phyloP scores from a whole-genome alignment of 371 early-diverging fungal genomes.

The Rhizopus arrhizus region DNA sequence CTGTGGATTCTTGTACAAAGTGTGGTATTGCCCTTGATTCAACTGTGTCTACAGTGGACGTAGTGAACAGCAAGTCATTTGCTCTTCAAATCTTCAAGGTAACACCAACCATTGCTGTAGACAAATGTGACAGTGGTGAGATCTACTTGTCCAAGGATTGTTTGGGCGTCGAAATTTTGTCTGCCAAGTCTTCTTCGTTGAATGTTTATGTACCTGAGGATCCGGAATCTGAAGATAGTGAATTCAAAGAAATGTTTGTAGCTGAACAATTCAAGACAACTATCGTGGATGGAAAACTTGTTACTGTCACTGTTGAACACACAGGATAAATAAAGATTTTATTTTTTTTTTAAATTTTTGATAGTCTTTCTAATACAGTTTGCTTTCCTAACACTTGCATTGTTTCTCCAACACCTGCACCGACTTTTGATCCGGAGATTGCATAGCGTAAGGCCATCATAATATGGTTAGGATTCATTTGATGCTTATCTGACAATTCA shows the following conservation, averaged over 20 bases:
- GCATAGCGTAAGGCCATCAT: constrained; percentile 69
- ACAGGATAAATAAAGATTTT: constrained; percentile 39
- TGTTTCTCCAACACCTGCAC: constrained; percentile 65
- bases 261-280: constrained; percentile 93
- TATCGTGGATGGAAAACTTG: constrained; percentile 75
- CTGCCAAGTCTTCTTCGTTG: constrained; percentile 87
- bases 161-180: constrained; percentile 81
- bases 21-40: constrained; percentile 84
- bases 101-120: constrained; percentile 85
- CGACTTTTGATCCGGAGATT: constrained; percentile 66
- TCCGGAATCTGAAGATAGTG: constrained; percentile 70
- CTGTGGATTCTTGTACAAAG: constrained; percentile 87
- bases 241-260: constrained; percentile 83
- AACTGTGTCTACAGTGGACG: constrained; percentile 84
- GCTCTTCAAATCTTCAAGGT: constrained; percentile 87
- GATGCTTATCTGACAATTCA: constrained; percentile 27
- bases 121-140: constrained; percentile 92
- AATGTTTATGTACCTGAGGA: constrained; percentile 78
- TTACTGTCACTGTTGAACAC: constrained; percentile 87
- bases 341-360: background rate
- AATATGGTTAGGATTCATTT: constrained; percentile 53
- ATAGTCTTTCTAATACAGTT: constrained; percentile 21
- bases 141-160: constrained; percentile 82
- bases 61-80: constrained; percentile 88
- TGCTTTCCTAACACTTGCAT: constrained; percentile 53